Evolutionary conservation across 108 stramenopile species (phyloP).

Genomic region (Nitzschia inconspicua): DNA sequence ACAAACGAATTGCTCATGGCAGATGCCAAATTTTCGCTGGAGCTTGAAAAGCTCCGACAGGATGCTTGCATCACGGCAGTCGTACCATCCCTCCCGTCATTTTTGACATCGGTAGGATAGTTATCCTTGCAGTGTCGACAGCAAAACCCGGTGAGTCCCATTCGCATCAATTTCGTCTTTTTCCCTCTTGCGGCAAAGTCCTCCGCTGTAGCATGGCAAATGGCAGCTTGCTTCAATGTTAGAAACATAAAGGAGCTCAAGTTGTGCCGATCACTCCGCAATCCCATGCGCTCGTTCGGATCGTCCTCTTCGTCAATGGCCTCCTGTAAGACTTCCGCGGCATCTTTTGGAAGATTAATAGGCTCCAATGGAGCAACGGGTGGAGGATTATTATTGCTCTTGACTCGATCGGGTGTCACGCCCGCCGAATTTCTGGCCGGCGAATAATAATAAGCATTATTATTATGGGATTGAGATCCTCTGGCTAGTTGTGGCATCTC

Average conservation of each 20-base stretch:
- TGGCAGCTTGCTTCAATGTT: conserved; percentile 38
- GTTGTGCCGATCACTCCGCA: conserved; percentile 13
- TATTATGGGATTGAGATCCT: too few species aligned
- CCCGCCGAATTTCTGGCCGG: neutral
- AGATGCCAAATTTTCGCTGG: conserved; percentile 43
- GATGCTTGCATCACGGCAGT: conserved; percentile 2
- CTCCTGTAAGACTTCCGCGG: conserved; percentile 18
- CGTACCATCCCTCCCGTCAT: neutral
- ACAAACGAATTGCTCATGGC: conserved; percentile 47
- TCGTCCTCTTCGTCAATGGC: conserved; percentile 24
- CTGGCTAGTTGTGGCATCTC: conserved; percentile 3
- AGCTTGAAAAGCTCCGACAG: conserved; percentile 48
- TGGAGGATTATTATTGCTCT: neutral
- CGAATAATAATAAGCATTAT: too few species aligned
- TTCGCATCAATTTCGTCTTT: conserved; percentile 41
- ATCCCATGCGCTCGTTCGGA: conserved; percentile 1
- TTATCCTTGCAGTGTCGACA: conserved; percentile 44
- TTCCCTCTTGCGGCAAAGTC: conserved; percentile 49
- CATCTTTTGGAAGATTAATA: neutral
- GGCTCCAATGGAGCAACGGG: neutral
- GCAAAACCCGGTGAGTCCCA: conserved; percentile 58
- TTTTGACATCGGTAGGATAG: neutral
- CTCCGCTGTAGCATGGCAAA: conserved; percentile 36
- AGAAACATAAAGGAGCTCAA: conserved; percentile 47
- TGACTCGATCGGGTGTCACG: neutral